phyloP scores from a whole-genome alignment of 495 filamentous ascomycete species.

The Neurospora africana region DNA sequence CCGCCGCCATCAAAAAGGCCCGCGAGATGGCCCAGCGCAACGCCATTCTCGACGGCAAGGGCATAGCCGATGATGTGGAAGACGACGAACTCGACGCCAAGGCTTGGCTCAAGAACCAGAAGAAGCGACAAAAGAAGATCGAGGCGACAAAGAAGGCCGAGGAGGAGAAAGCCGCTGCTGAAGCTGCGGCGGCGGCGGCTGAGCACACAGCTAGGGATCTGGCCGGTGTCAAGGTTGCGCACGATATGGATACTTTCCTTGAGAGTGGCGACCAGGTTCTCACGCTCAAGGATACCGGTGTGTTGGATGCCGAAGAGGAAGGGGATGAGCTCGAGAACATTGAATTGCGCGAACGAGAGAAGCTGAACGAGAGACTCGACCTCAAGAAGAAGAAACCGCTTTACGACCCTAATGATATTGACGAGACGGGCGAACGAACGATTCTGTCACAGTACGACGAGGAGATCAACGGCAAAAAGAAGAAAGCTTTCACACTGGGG shows the following conservation, averaged over 20 bases:
- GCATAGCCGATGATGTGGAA: conserved; percentile 62
- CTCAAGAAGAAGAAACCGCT: conserved; percentile 85
- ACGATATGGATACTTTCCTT: conserved; percentile 67
- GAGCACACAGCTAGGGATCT: conserved; percentile 77
- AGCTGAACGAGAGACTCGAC: conserved; percentile 62
- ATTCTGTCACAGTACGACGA: conserved; percentile 89
- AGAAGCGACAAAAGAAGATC: conserved; percentile 86
- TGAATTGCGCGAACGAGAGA: conserved; percentile 68
- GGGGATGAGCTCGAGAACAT: conserved; percentile 86
- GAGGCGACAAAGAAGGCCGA: conserved; percentile 64
- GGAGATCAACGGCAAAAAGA: conserved; percentile 85
- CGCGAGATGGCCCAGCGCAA: conserved; percentile 71
- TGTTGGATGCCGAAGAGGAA: conserved; percentile 78
- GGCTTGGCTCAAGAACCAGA: conserved; percentile 73
- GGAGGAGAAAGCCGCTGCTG: conserved; percentile 54
- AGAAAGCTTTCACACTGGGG: conserved; percentile 79
- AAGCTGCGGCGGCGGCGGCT: conserved; percentile 32
- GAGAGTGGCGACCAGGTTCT: conserved; percentile 75
- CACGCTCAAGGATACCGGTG: conserved; percentile 79
- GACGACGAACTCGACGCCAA: conserved; percentile 66
- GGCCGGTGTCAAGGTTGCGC: conserved; percentile 81
- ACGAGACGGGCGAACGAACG: conserved; percentile 51
- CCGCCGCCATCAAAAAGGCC: conserved; percentile 74
- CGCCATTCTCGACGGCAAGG: conserved; percentile 64
- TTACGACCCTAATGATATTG: conserved; percentile 73